Conservation (phyloP, 768 basidiomycete species). For the Symmetrospora coprosmae region DNA sequence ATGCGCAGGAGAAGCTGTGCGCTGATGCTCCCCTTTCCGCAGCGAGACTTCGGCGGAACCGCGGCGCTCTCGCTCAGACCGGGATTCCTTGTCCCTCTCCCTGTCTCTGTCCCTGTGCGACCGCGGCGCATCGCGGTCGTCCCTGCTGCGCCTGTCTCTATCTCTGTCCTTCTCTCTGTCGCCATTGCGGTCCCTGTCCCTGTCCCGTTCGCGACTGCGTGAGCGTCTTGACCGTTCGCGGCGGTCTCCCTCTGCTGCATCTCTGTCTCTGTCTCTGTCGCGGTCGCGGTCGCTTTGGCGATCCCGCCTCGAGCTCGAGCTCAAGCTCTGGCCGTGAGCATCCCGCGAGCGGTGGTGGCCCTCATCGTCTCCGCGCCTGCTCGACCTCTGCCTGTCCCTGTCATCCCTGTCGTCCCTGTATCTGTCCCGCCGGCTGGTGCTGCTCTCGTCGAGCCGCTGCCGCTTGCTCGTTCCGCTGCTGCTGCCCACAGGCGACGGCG, state of each 20-base stretch:
- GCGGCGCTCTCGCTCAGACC: neutral
- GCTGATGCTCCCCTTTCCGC: constrained; percentile 1
- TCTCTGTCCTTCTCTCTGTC: constrained; percentile 25
- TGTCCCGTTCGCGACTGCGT: constrained; percentile 2
- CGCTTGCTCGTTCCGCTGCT: too few relatives aligned
- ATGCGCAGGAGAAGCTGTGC: constrained; percentile 1
- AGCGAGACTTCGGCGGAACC: constrained; percentile 8
- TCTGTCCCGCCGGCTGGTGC: neutral
- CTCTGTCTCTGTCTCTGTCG: constrained; percentile 18
- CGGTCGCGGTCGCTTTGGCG: constrained; percentile 8
- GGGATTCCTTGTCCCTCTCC: neutral
- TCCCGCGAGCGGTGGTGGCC: neutral
- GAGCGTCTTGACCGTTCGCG: neutral
- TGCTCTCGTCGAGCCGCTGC: too few relatives aligned
- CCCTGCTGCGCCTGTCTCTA: neutral
- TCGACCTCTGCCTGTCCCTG: constrained; percentile 5
- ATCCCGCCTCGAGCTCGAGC: constrained; percentile 14
- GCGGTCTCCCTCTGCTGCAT: neutral
- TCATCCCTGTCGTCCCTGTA: constrained; percentile 2
- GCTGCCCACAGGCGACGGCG: constrained; percentile 12
- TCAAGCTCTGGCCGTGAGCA: neutral
- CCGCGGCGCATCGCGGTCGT: constrained; percentile 21
- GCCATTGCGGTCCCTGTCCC: constrained; percentile 21
- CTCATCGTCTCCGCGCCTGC: neutral
- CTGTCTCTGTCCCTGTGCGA: constrained; percentile 20